phyloP scores from a whole-genome alignment of 2,329 filamentous ascomycete genomes.

The Ramularia collo-cygni region DNA sequence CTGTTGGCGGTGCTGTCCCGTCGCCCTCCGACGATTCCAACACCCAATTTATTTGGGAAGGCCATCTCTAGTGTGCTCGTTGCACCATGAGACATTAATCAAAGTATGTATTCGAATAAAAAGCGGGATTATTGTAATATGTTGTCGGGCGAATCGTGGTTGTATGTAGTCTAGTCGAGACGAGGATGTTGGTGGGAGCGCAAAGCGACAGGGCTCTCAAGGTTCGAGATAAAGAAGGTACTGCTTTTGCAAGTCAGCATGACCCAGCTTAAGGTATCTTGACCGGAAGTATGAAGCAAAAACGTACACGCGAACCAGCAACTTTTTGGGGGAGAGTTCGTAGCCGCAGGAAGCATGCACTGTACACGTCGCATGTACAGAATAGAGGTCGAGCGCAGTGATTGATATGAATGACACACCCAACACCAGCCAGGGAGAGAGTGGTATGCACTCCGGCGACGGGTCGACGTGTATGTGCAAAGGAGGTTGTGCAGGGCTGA shows the following conservation, averaged over 20 bases:
- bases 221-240: no score
- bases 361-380: slow-evolving; percentile 2
- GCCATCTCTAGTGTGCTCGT: slow-evolving; percentile 18
- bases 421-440: slow-evolving; percentile 15
- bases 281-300: slow-evolving; percentile 6
- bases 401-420: slow-evolving; percentile 14
- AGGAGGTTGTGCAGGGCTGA: slow-evolving; percentile 14
- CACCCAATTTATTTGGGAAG: slow-evolving; percentile 17
- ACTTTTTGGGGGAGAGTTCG: no score
- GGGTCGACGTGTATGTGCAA: slow-evolving; percentile 20
- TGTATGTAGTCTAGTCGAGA: slow-evolving; percentile 1
- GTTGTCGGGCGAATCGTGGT: slow-evolving; percentile 3
- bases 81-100: slow-evolving; percentile 25
- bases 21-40: background rate
- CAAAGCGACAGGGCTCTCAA: slow-evolving; percentile 1
- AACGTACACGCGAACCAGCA: no score
- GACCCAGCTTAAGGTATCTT: slow-evolving; percentile 4
- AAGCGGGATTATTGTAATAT: slow-evolving; percentile 18
- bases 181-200: slow-evolving; percentile 3
- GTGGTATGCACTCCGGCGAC: slow-evolving; percentile 18
- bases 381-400: background rate
- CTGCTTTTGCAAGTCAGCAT: slow-evolving; percentile 7
- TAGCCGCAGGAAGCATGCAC: no score
- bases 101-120: slow-evolving; percentile 19
- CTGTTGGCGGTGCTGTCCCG: background rate